Evolutionary conservation across 2,329 filamentous ascomycete species (phyloP).

Genomic region (Xylaria sp.): DNA sequence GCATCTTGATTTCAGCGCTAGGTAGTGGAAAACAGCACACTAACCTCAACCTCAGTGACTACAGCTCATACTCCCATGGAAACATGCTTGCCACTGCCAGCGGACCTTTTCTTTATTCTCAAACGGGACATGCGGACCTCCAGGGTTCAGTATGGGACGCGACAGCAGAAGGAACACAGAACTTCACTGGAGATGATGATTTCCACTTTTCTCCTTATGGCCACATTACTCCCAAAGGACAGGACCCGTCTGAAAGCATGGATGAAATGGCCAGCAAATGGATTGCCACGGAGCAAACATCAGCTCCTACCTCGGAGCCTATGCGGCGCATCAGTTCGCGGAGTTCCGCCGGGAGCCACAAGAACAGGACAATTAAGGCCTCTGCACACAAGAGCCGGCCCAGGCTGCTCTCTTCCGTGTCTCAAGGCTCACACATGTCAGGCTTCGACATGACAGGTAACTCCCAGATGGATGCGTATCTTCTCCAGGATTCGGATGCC

Average conservation of each 20-base stretch:
- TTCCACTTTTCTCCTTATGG: constrained; percentile 57
- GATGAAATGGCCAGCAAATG: constrained; percentile 54
- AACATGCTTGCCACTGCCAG: constrained; percentile 52
- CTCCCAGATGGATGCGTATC: constrained; percentile 54
- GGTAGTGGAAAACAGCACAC: constrained; percentile 56
- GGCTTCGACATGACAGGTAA: constrained; percentile 58
- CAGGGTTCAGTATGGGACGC: constrained; percentile 58
- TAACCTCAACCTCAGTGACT: constrained; percentile 59
- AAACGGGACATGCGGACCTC: constrained; percentile 62
- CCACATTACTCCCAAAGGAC: constrained; percentile 56
- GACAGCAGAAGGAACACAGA: constrained; percentile 62
- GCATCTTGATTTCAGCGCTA: constrained; percentile 30
- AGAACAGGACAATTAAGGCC: constrained; percentile 47
- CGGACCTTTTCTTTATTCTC: constrained; percentile 61
- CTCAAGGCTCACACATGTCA: constrained; percentile 53
- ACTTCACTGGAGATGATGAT: constrained; percentile 62
- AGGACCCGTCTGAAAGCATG: constrained; percentile 50
- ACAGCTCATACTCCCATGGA: constrained; percentile 56
- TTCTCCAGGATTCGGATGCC: constrained; percentile 53
- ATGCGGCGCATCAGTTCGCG: constrained; percentile 50
- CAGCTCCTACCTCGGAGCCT: constrained; percentile 44
- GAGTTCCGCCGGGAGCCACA: constrained; percentile 50
- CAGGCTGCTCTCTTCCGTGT: constrained; percentile 50
- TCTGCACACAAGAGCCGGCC: constrained; percentile 47
- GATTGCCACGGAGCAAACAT: constrained; percentile 43